phyloP scores from a whole-genome alignment of 176 grass and related monocot species.

The Thalia dealbata region DNA sequence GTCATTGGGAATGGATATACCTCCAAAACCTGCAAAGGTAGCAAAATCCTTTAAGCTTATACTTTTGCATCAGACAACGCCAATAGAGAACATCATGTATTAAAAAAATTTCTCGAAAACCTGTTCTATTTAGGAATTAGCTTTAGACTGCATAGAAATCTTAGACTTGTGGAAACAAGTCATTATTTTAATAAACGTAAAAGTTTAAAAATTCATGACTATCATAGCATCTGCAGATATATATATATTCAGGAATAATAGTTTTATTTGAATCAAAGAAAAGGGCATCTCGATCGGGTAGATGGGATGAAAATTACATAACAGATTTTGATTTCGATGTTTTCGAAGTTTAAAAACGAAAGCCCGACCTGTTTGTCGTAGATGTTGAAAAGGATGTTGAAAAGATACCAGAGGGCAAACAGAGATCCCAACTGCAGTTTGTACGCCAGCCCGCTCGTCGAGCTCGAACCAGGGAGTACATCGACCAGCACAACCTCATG shows the following conservation, averaged over 20 bases:
- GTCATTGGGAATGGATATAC: constrained; percentile 69
- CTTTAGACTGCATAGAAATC: background rate
- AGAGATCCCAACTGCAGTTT: constrained; percentile 54
- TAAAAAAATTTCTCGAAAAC: background rate
- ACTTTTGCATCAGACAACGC: background rate
- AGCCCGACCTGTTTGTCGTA: constrained; percentile 70
- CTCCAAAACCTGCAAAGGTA: constrained; percentile 50
- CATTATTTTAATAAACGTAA: background rate
- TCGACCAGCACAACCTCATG: background rate
- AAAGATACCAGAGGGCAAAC: constrained; percentile 74
- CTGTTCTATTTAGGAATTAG: background rate
- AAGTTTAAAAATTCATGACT: background rate
- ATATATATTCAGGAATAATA: too few relatives aligned
- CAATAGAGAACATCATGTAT: background rate
- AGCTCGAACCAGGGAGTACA: constrained; percentile 13
- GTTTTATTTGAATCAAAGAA: background rate
- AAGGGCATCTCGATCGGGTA: background rate
- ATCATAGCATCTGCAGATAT: background rate
- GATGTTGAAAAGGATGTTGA: constrained; percentile 93
- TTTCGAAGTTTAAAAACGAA: background rate
- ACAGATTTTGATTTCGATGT: background rate
- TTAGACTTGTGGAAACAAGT: background rate
- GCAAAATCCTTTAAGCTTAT: background rate
- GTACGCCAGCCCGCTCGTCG: constrained; percentile 19
- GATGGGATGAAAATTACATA: background rate